Base-by-base conservation (phyloP, 257 asterid genomes). In the Gardenia jasminoides region DNA sequence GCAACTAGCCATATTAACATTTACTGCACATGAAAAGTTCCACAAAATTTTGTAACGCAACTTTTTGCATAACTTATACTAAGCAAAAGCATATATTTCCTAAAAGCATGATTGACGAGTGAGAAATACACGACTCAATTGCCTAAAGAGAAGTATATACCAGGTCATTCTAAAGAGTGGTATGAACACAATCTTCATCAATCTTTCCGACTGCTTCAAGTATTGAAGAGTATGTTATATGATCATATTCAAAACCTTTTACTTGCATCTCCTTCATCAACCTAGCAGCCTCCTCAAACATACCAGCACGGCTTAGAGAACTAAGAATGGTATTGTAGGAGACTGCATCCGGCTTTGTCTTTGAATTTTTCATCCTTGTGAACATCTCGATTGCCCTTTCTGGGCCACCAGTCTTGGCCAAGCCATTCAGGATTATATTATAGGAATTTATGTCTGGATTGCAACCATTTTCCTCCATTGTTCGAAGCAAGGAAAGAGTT, bases 251-350 rank as follows among this genome's bases (percentile, higher is more conserved):
- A 75, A 80, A 84, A 36, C 88, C 90, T 36, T 76, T 78, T 39
- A 12, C 64, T 46, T n/a, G 77, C 90, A 87, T 87, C 83, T 84
- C 90, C 75, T 87, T 84, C 90, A 87, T 87, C 88, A 87, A 73
- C 76, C 48, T 82, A 28, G 90, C 84, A 69, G 90, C 90, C 82
- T 87, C 90, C 79, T 87, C 90, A 75, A 87, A 87, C 88, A 87
- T 84, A 17, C 90, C 88, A 76, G 84, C 85, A 59, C 88, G 85
- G 73, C 90, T 87, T 7, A 87, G 78, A 77, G 85, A 84, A 58
- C 90, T 73, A 26, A 87, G 87, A 78, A 87, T 48, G 30, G 88
- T 87, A 70, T 84, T 84, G 80, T 87, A 84, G 26, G 88, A 82
- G 79, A 87, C 82, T 20, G 78, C 83, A 79, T 87, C 88, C 0